These are phyloP conservation scores for Cyphellophora europaea DNA, from an alignment of 2,329 filamentous ascomycete genomes.

Conservation along the genomic window DNA sequence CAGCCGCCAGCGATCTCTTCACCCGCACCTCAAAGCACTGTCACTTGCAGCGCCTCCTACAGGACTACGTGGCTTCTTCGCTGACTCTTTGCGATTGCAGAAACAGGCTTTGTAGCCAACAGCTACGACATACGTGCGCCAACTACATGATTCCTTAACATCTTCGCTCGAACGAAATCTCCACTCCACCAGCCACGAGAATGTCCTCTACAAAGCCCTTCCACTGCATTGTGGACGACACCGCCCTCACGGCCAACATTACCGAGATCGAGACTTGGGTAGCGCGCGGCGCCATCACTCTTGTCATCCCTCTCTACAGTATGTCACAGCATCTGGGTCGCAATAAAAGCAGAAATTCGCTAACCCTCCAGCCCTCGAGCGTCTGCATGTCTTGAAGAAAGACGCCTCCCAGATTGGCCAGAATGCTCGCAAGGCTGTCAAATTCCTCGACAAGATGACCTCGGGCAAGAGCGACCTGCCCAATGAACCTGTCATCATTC, in stretches of 20 bases:
- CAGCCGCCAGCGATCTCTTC: no score
- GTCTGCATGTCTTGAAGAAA: conserved; percentile 35
- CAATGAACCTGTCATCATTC: conserved; percentile 34
- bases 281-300: conserved; percentile 37
- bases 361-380: conserved; percentile 32
- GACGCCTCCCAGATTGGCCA: conserved; percentile 36
- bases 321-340: conserved; percentile 16
- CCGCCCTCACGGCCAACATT: conserved; percentile 41
- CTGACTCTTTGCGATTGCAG: no score
- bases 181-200: no score
- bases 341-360: conserved; percentile 2
- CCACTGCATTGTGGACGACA: conserved; percentile 45
- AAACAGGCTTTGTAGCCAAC: no score
- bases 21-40: no score
- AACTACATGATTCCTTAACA: no score
- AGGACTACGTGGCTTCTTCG: no score
- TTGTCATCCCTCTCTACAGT: conserved; percentile 45
- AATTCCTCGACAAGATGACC: conserved; percentile 41
- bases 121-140: no score
- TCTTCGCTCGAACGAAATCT: no score
- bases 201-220: conserved; percentile 35
- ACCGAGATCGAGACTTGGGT: conserved; percentile 45
- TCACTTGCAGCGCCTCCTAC: no score
- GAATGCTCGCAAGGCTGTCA: conserved; percentile 42
- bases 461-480: no score